Evolutionary conservation across 1,139 yeast species (phyloP), one percentile per base, ranked within the genome.

Genomic region (Debaryomyces sp.): DNA sequence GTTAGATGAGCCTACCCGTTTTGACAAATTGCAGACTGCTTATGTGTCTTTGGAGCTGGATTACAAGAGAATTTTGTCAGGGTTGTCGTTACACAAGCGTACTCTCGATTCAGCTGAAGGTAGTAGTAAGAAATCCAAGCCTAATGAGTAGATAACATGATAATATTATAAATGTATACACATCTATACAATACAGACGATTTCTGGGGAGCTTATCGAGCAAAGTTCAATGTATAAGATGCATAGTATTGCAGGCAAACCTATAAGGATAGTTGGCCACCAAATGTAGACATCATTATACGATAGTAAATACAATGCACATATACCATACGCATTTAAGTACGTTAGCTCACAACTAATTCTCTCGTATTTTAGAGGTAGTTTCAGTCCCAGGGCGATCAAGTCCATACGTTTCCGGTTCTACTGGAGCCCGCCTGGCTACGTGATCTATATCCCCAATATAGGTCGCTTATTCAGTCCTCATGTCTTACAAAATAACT

Each of bases 11-110:
- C 75, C 82, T 2, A 84, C 84, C 17, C 77, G 81, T 53, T 76
- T 77, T 53, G 89, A 84, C 57, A 88, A 87, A 60, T 69, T 92
- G 26, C 91, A 89, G 49, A 84, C 86, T 6, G 94, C 96, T 0
- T 91, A 84, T 59, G 78, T 78, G 49, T 71, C 85, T 12, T 73
- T 89, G 50, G 82, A 81, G 47, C 86, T 81, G 43, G 96, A 89
- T 58, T 91, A 89, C 65, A 64, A 67, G 48, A 70, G 95, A 47
- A 76, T 85, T 15, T 60, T 82, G 52, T 71, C 66, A 8, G 73
- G 73, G 12, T 61, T 77, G 41, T 60, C 64, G 30, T 62, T 75
- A 12, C 47, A 40, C 41, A 40, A 46, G 32, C 42, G 40, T 36
- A 24, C 36, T 5, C 26, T 23, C 9, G 37, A 41, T 18, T 4